Base-by-base conservation (phyloP, 805 yeast species). In the Nakazawaea molendinolei region DNA sequence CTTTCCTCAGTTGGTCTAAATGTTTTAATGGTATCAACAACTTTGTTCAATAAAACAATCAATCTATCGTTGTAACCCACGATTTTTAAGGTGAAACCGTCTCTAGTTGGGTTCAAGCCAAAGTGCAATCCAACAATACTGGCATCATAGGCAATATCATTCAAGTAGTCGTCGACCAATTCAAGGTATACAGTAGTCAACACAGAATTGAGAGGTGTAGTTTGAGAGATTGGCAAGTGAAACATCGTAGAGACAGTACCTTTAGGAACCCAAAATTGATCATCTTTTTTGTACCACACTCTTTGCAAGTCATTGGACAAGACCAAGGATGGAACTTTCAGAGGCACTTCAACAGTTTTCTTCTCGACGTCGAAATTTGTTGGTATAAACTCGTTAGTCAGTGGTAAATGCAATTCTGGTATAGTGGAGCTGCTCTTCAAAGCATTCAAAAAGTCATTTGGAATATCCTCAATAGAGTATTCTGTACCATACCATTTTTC, bases 401-500 rank as follows among this genome's bases (percentile, higher is more conserved):
- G 61, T 2, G 97, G 96, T 40, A 84, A 62, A 40, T 69, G 74
- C 23, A 84, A 59, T 15, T 57, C 53, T 28, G 57, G 34, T 44
- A 55, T 53, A 35, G 42, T 37, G 30, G 53, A 51, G 36, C 58
- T 55, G 39, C 43, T 44, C 29, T 53, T 42, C 31, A 76, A 51
- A 26, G 45, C 49, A 8, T 52, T 33, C 5, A 63, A 12, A 3
- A 79, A 53, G 1, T 58, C 60, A 0, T 44, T 29, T 2, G 74
- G 61, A 16, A 85, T 49, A 12, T 63, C 60, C 8, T 59, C 64
- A 28, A 69, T 54, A 3, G 71, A 58, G 53, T 86, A 85, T 46
- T 83, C 82, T 0, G 97, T 86, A 3, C 95, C 95, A 52, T 92
- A 90, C 95, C 96, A 90, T 50, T 75, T 67, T 54, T 90, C 98